Conservation (phyloP, 331 rosid genomes). For the Rosa hybrid region DNA sequence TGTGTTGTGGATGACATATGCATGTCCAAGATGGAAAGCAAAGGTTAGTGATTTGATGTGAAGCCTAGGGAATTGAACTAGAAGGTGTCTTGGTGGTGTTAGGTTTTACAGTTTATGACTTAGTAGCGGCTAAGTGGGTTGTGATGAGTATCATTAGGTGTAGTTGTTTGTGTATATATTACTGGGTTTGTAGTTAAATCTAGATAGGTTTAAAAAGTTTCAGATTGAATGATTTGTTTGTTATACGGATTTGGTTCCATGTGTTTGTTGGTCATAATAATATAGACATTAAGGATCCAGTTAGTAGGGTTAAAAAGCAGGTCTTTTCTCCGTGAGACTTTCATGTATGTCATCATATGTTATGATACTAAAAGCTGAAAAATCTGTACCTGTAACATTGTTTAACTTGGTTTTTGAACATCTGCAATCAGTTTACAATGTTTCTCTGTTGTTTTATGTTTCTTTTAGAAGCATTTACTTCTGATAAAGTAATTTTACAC, state of each 20-base stretch:
- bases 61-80: constrained; percentile 3
- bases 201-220: neutral
- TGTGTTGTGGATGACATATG: neutral
- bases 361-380: neutral
- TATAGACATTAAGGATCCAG: neutral
- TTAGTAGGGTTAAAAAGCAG: neutral
- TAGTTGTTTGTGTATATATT: neutral
- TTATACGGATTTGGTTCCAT: neutral
- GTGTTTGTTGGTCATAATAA: neutral
- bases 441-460: neutral
- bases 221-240: neutral
- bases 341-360: neutral
- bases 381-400: neutral
- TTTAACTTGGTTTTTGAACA: neutral
- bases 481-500: neutral
- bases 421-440: neutral
- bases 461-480: neutral
- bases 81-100: neutral
- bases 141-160: neutral
- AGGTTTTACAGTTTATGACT: neutral
- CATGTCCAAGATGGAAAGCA: neutral
- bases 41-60: neutral
- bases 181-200: neutral
- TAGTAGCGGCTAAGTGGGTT: neutral
- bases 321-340: neutral